A percentile compares a stretch with the other conserved stretches of the same genome.
Evolutionary conservation across 179 eudicot species (phyloP).

Genomic region (Silene noctiflora): DNA sequence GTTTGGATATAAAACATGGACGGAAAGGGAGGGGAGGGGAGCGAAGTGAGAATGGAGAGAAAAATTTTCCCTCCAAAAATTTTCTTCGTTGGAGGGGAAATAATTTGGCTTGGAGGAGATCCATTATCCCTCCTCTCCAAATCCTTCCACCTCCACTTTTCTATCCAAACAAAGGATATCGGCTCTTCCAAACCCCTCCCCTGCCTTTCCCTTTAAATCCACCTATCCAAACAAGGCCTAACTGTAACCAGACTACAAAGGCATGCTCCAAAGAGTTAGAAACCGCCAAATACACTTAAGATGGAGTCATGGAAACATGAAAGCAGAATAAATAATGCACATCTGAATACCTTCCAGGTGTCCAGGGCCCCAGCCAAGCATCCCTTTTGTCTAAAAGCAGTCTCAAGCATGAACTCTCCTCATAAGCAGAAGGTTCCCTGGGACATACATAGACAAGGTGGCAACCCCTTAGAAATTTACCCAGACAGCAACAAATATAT

Average conservation of each 20-base stretch:
- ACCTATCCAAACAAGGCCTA: too few relatives aligned
- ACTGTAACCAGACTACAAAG: background rate
- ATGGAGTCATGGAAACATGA: constrained; percentile 7
- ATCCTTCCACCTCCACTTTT: too few relatives aligned
- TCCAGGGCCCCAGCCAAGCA: constrained; percentile 98
- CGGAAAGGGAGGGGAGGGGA: too few relatives aligned
- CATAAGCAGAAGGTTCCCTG: constrained; percentile 78
- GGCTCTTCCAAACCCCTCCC: too few relatives aligned
- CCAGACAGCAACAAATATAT: background rate
- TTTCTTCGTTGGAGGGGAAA: too few relatives aligned
- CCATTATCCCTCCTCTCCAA: too few relatives aligned
- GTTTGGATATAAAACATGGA: too few relatives aligned
- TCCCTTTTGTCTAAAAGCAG: constrained; percentile 89
- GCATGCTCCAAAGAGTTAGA: constrained; percentile 6
- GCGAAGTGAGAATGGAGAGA: too few relatives aligned
- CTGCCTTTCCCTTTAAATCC: too few relatives aligned
- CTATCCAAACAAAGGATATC: too few relatives aligned
- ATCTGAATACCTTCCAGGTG: constrained; percentile 83
- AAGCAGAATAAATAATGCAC: constrained; percentile 11
- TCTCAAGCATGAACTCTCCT: constrained; percentile 98
- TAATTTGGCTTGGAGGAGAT: too few relatives aligned
- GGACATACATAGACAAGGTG: constrained; percentile 17
- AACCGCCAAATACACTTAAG: background rate
- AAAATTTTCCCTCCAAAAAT: too few relatives aligned
- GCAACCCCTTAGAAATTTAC: constrained; percentile 12